These are phyloP conservation scores for Austropuccinia psidii DNA, from an alignment of 1,284 basidiomycete species.

Conservation along the genomic window DNA sequence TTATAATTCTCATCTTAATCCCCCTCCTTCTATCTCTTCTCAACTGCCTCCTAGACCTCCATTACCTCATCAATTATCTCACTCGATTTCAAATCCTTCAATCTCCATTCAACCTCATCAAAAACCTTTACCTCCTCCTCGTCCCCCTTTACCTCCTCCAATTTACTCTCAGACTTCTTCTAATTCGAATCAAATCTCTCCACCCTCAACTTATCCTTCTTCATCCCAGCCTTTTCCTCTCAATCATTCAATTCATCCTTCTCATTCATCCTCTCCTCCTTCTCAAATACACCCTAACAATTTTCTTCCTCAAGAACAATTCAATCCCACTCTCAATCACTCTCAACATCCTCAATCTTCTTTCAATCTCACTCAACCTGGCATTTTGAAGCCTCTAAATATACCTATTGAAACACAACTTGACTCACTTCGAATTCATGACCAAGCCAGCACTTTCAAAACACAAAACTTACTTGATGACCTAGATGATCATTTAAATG, in stretches of 20 bases:
- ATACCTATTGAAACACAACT: conserved; percentile 27
- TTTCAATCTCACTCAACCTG: too few relatives aligned
- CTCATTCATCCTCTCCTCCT: conserved; percentile 38
- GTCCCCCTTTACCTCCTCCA: conserved; percentile 15
- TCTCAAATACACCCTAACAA: conserved; percentile 18
- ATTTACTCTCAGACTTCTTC: conserved; percentile 44
- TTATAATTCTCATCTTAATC: conserved; percentile 29
- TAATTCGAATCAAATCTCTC: conserved; percentile 41
- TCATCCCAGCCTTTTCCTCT: conserved; percentile 51
- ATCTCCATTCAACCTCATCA: neutral
- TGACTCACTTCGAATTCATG: conserved; percentile 38
- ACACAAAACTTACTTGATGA: conserved; percentile 16
- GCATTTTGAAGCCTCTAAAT: too few relatives aligned
- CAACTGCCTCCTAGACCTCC: conserved; percentile 10
- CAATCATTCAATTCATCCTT: neutral
- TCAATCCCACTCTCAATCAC: conserved; percentile 26
- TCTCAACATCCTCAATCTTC: too few relatives aligned
- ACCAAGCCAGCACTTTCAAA: conserved; percentile 3
- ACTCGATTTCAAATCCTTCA: neutral
- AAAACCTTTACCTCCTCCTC: conserved; percentile 9
- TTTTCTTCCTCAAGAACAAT: conserved; percentile 39
- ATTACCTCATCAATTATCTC: conserved; percentile 10
- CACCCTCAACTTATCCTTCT: conserved; percentile 42
- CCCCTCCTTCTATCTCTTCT: conserved; percentile 19
- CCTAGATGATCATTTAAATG: neutral